Base-by-base conservation (phyloP, 2,329 filamentous ascomycete species). In the Chaetomium sp. region DNA sequence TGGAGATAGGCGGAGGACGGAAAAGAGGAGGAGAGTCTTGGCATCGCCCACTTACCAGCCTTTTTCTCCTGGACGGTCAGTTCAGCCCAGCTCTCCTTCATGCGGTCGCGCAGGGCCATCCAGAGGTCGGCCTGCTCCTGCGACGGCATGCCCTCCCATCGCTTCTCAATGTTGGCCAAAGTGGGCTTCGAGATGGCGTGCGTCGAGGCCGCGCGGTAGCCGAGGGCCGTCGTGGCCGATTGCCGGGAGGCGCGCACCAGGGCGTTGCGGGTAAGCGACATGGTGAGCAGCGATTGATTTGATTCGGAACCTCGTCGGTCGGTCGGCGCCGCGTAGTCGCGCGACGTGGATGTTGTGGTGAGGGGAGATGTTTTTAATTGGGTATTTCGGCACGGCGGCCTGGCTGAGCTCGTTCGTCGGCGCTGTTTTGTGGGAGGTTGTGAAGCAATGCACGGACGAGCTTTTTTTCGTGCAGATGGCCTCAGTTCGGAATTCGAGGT, bases 91-190 rank as follows among this genome's bases (percentile, higher is more conserved):
- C 90, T 91, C 68, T 83, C 85, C 88, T 96, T 96, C 94, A 99
- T 99, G 71, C 94, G 88, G 79, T 99, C 94, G 75, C 94, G 85
- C 74, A 99, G 81, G 67, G 88, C 81, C 94, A 99, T 99, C 94
- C 94, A 99, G 68, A 99, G 80, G 72, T 99, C 94, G 65, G 94
- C 94, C 85, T 99, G 94, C 84, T 99, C 94, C 81, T 96, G 91
- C 63, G 94, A 90, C 58, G 92, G 91, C 89, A 97, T 91, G 62
- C 80, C 84, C 80, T 99, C 94, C 94, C 94, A 99, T 80, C 94
- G 84, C 87, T 96, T 96, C 86, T 99, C 94, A 71, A 99, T 97
- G 78, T 95, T 91, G 76, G 90, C 89, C 70, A 99, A 84, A 57
- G 90, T 96, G 66, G 95, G 94, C 80, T 96, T 97, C 70, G 91